These are phyloP conservation scores for Lepiota venenata DNA, from an alignment of 768 basidiomycete genomes.

Conservation along the genomic window DNA sequence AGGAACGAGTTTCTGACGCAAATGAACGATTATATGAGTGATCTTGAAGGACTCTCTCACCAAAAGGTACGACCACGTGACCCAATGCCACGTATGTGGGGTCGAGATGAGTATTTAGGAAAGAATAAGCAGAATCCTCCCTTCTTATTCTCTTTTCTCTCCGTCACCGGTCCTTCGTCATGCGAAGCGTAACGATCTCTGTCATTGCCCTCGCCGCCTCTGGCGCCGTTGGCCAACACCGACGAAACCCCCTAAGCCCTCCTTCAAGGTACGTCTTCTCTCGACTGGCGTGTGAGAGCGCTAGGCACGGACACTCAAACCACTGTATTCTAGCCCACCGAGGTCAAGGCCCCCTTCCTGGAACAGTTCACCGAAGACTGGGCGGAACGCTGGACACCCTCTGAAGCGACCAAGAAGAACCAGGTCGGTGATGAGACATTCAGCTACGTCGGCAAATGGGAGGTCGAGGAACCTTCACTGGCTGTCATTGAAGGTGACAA, in stretches of 20 bases:
- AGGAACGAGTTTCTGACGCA: neutral
- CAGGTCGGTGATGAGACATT: slow-evolving; percentile 94
- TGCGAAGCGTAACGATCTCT: slow-evolving; percentile 89
- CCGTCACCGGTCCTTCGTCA: slow-evolving; percentile 65
- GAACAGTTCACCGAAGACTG: slow-evolving; percentile 97
- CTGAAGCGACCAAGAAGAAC: slow-evolving; percentile 97
- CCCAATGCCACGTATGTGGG: slow-evolving; percentile 38
- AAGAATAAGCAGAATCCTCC: slow-evolving; percentile 19
- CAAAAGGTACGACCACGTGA: slow-evolving; percentile 8
- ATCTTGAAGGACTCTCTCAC: neutral
- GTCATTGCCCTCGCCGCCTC: slow-evolving; percentile 67
- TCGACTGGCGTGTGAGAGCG: slow-evolving; percentile 12
- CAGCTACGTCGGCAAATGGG: slow-evolving; percentile 97
- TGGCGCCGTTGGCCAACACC: slow-evolving; percentile 54
- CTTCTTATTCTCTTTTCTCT: slow-evolving; percentile 34
- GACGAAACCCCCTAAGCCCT: slow-evolving; percentile 58
- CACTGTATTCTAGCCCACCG: slow-evolving; percentile 52
- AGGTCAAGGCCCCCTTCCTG: slow-evolving; percentile 84
- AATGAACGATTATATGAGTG: neutral
- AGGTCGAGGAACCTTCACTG: slow-evolving; percentile 83
- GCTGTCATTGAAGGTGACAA: slow-evolving; percentile 81
- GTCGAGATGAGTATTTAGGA: slow-evolving; percentile 33
- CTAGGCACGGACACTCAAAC: slow-evolving; percentile 12
- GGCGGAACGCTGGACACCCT: slow-evolving; percentile 91
- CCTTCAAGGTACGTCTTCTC: slow-evolving; percentile 51